phyloP scores from a whole-genome alignment of 2,329 filamentous ascomycete species.

The Nemania sp. region DNA sequence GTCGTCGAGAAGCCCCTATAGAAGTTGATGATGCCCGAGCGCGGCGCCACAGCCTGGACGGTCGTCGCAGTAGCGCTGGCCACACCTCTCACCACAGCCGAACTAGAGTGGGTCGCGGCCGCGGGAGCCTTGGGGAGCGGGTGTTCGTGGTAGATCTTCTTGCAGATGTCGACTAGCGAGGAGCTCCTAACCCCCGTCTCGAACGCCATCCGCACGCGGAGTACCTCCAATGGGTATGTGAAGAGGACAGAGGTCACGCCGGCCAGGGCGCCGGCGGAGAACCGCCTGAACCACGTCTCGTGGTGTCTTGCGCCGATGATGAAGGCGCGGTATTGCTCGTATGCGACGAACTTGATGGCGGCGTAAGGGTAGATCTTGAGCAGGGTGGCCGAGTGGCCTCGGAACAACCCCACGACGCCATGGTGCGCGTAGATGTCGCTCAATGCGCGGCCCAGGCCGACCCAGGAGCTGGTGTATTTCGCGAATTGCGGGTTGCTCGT shows the following conservation, averaged over 20 bases:
- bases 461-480: slow-evolving; percentile 92
- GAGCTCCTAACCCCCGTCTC: slow-evolving; percentile 85
- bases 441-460: slow-evolving; percentile 84
- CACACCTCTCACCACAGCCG: slow-evolving; percentile 52
- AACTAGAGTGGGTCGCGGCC: slow-evolving; percentile 46
- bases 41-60: slow-evolving; percentile 67
- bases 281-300: slow-evolving; percentile 83
- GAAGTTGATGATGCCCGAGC: slow-evolving; percentile 84
- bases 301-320: slow-evolving; percentile 77
- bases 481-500: slow-evolving; percentile 92
- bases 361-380: slow-evolving; percentile 97
- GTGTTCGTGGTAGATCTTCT: slow-evolving; percentile 86
- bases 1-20: slow-evolving; percentile 95
- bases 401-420: slow-evolving; percentile 82
- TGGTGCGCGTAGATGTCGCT: slow-evolving; percentile 83
- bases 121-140: slow-evolving; percentile 57
- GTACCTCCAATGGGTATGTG: slow-evolving; percentile 94
- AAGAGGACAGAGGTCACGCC: slow-evolving; percentile 94
- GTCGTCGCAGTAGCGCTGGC: slow-evolving; percentile 58
- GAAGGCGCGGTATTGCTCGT: slow-evolving; percentile 89
- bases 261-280: slow-evolving; percentile 78
- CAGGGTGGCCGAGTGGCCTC: slow-evolving; percentile 93
- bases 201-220: slow-evolving; percentile 91
- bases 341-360: slow-evolving; percentile 96
- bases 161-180: slow-evolving; percentile 80